phyloP scores from a whole-genome alignment of 768 basidiomycete species.

The Hypholoma fasciculare region DNA sequence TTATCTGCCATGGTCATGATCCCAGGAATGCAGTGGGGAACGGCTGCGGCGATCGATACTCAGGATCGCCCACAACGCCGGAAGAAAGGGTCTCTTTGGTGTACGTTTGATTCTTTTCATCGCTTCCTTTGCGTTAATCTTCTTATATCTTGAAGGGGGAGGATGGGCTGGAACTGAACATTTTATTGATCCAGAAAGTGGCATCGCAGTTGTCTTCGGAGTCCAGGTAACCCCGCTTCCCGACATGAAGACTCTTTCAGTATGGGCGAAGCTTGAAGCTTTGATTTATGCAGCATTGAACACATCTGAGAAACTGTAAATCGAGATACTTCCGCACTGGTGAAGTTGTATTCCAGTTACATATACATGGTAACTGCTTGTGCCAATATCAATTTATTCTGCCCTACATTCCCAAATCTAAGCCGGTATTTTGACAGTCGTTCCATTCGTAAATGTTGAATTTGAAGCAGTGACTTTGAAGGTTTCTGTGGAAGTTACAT shows the following conservation, averaged over 20 bases:
- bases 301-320: background rate
- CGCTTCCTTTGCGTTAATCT: background rate
- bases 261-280: conserved; percentile 18
- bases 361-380: background rate
- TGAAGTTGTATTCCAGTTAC: background rate
- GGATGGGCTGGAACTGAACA: conserved; percentile 30
- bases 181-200: conserved; percentile 29
- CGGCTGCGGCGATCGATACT: conserved; percentile 25
- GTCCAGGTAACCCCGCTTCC: conserved; percentile 17
- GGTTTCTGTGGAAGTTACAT: background rate
- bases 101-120: conserved; percentile 14
- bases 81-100: conserved; percentile 29
- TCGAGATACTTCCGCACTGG: background rate
- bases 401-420: background rate
- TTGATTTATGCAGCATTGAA: conserved; percentile 19
- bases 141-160: conserved; percentile 16
- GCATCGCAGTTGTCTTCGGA: conserved; percentile 27
- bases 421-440: background rate
- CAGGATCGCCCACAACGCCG: conserved; percentile 26
- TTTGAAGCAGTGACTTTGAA: background rate
- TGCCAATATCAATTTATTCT: no score
- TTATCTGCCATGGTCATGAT: conserved; percentile 13
- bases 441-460: background rate
- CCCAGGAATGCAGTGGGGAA: conserved; percentile 27
- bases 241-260: conserved; percentile 6